Evolutionary conservation across 768 basidiomycete genomes (phyloP), one percentile per base, ranked within the genome.

Genomic region (Chiua virens): DNA sequence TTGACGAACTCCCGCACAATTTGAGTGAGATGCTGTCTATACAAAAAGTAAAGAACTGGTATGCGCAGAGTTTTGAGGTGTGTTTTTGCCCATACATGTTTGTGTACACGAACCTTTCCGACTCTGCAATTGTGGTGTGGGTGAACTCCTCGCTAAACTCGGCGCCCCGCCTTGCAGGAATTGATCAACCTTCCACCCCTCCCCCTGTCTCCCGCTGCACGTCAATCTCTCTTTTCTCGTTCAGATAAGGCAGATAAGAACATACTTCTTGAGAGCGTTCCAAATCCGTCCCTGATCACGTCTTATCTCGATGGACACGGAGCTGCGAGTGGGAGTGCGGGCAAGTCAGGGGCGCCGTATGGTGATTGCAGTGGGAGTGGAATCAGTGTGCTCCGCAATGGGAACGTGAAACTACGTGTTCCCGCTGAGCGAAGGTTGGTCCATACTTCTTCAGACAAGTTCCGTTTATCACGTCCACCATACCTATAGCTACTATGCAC

Each of bases 41-140:
- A 57, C 82, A 85, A 51, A 94, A 90, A 66, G 91, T 99, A 53
- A 95, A 94, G 75, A 87, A 96, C 63, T 99, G 97, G 97, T 99
- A 99, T 69, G 96, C 96, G 1, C 92, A 98, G 75, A 92, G 90
- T 15, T 98, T 99, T 69, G 91, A 98, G 81, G 96, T 95, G 47
- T 45, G 85, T 57, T 28, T 14, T 0, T 9, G n/a, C 27, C 4
- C 10, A 1, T 34, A 42, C 27, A 6, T n/a, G 17, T 30, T 15
- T 30, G 17, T 20, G 15, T 34, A 18, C 23, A 11, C 17, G 39
- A 27, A 44, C 21, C 27, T 18, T 15, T 18, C 8, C 30, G 18
- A 30, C 14, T 41, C 17, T 8, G 13, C 20, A 7, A 37, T 46
- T 28, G 27, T 27, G 15, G 30, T 21, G 21, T 39, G 49, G 15